phyloP scores from a whole-genome alignment of 306 rosid species.

The Boehmeria nivea region DNA sequence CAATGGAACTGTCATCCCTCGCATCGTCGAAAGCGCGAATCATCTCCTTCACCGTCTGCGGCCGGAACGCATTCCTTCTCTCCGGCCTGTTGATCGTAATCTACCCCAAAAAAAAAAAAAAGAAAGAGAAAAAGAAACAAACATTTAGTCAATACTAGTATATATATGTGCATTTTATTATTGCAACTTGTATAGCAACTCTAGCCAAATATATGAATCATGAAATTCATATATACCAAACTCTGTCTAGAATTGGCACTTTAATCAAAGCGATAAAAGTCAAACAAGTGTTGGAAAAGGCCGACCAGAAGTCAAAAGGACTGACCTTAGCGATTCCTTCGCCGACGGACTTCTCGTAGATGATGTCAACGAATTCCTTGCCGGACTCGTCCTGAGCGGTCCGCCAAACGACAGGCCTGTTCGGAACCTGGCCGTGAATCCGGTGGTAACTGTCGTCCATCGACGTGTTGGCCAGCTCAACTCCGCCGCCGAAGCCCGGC shows the following conservation, averaged over 20 bases:
- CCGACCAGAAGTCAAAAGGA: neutral
- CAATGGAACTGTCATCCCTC: slow-evolving; percentile 67
- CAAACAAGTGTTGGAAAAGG: neutral
- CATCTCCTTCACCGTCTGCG: slow-evolving; percentile 75
- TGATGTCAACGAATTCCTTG: slow-evolving; percentile 56
- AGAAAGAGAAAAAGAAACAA: neutral
- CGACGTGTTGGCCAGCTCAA: slow-evolving; percentile 32
- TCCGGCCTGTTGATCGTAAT: slow-evolving; percentile 71
- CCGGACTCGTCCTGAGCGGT: slow-evolving; percentile 37
- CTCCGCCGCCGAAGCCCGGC: slow-evolving; percentile 2
- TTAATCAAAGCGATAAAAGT: neutral
- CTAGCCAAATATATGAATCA: too few species aligned
- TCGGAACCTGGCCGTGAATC: slow-evolving; percentile 60
- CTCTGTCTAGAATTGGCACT: neutral
- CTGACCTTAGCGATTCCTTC: slow-evolving; percentile 83
- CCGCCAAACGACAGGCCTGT: slow-evolving; percentile 54
- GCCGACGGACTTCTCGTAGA: slow-evolving; percentile 69
- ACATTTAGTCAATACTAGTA: neutral
- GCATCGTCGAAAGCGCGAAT: slow-evolving; percentile 71
- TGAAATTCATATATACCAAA: too few species aligned
- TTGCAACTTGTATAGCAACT: too few species aligned
- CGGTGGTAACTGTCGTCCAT: slow-evolving; percentile 48
- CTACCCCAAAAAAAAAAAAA: too few species aligned
- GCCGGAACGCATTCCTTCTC: slow-evolving; percentile 79
- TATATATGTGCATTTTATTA: too few species aligned